Percentiles rank a stretch among this genome's conserved stretches.
These are phyloP conservation scores for Talaromyces funiculosus DNA, from an alignment of 2,329 filamentous ascomycete genomes.

Conservation along the genomic window DNA sequence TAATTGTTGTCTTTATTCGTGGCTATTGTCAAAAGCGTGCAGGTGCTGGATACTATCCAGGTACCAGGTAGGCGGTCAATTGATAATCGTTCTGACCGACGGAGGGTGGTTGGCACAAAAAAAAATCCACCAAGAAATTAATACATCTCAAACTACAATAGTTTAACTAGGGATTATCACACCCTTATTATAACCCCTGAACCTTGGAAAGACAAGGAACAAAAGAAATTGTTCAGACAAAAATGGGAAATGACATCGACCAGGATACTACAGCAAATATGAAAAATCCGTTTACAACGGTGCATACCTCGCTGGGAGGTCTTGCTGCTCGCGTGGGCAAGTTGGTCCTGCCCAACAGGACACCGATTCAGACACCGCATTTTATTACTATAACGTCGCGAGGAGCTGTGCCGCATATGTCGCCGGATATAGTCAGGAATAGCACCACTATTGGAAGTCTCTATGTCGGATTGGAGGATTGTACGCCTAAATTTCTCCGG, in stretches of 20 bases:
- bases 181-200: background rate
- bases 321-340: conserved; percentile 59
- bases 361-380: conserved; percentile 72
- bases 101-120: background rate
- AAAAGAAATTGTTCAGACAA: background rate
- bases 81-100: conserved; percentile 3
- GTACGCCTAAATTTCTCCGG: conserved; percentile 50
- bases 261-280: conserved; percentile 29
- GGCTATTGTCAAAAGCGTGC: background rate
- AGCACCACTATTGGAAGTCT: conserved; percentile 62
- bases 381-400: conserved; percentile 76
- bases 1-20: background rate
- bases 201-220: background rate
- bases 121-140: background rate
- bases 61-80: conserved; percentile 6
- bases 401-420: conserved; percentile 79
- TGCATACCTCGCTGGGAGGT: conserved; percentile 29
- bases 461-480: conserved; percentile 87
- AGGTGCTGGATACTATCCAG: background rate
- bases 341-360: conserved; percentile 58
- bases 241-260: conserved; percentile 25
- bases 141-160: background rate
- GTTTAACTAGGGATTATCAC: conserved; percentile 3
- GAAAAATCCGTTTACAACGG: conserved; percentile 29
- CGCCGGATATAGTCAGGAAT: conserved; percentile 71